Evolutionary conservation across 2,329 filamentous ascomycete species (phyloP).

Genomic region (Diaporthe citrichinensis): DNA sequence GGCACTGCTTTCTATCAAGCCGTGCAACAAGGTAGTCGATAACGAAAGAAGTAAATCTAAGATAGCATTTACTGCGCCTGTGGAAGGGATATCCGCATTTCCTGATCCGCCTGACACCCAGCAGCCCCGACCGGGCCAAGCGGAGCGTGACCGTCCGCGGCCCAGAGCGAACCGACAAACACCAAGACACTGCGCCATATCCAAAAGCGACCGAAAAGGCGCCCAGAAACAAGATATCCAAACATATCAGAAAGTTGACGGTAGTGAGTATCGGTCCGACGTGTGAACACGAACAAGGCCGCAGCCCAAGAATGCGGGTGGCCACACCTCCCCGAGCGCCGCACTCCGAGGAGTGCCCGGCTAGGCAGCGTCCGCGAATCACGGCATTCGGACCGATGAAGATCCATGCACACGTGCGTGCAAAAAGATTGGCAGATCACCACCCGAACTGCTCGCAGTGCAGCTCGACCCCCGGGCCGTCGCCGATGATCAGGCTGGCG

Average conservation of each 20-base stretch:
- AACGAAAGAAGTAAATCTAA: conserved; percentile 3
- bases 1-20: neutral
- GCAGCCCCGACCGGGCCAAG: neutral
- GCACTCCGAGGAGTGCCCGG: neutral
- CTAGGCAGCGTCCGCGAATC: neutral
- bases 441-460: conserved; percentile 66
- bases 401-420: neutral
- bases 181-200: conserved; percentile 4
- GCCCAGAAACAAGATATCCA: neutral
- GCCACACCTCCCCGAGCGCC: neutral
- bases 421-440: conserved; percentile 46
- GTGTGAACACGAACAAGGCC: neutral
- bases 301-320: neutral
- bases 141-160: conserved; percentile 20
- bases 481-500: conserved; percentile 58
- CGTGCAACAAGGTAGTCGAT: neutral
- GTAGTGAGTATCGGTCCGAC: neutral
- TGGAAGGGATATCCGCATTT: conserved; percentile 2
- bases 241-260: neutral
- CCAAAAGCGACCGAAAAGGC: neutral
- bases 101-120: conserved; percentile 8
- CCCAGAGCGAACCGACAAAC: neutral
- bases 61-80: neutral
- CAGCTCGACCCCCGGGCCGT: conserved; percentile 64
- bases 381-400: neutral